Percentiles rank a stretch among this genome's conserved stretches.
Conservation (phyloP, 495 filamentous ascomycete genomes). For the Talaromyces ruber region DNA sequence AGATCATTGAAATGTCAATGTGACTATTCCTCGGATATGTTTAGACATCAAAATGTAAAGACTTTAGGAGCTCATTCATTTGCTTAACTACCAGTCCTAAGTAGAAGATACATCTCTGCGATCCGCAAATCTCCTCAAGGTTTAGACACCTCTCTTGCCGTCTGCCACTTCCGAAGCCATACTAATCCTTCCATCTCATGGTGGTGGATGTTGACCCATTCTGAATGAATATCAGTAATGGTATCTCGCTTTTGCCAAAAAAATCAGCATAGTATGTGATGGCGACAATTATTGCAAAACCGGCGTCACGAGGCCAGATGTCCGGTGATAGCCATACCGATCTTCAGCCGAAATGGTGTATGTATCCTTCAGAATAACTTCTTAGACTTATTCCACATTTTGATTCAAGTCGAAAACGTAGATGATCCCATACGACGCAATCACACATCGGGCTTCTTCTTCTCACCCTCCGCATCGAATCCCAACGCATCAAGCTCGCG, state of each 20-base stretch:
- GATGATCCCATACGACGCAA: background rate
- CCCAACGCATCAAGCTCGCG: conserved; percentile 81
- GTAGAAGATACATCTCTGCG: background rate
- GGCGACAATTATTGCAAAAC: background rate
- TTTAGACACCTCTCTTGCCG: background rate
- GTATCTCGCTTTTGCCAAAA: background rate
- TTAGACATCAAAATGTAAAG: background rate
- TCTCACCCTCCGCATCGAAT: conserved; percentile 56
- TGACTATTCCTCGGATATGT: background rate
- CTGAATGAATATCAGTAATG: background rate
- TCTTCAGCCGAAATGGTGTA: background rate
- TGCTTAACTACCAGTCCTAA: background rate
- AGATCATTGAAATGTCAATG: background rate
- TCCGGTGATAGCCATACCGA: background rate
- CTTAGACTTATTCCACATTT: too few species aligned
- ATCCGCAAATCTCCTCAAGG: background rate
- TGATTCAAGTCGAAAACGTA: background rate
- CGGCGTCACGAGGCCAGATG: background rate
- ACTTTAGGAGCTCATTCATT: background rate
- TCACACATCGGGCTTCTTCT: conserved; percentile 30
- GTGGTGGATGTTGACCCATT: background rate
- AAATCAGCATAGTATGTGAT: background rate
- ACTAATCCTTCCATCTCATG: background rate
- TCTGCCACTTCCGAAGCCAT: background rate
- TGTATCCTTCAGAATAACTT: background rate